A percentile compares a stretch with the other conserved stretches of the same genome.
phyloP scores from a whole-genome alignment of 352 stramenopile species.

The Phytophthora sansomeana region DNA sequence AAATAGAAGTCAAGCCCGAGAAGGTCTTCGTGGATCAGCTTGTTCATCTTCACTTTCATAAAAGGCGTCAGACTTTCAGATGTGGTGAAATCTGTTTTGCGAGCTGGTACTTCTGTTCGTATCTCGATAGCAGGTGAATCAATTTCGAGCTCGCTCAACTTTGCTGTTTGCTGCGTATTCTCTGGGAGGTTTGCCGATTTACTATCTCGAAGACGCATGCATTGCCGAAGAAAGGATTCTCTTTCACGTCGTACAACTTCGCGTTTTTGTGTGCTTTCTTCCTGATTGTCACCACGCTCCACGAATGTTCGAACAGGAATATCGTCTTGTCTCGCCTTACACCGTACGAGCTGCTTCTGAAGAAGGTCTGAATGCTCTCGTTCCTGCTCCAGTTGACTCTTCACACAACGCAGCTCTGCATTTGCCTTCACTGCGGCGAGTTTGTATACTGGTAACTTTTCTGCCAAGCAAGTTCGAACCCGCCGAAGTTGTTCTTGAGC shows the following conservation, averaged over 20 bases:
- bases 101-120: neutral
- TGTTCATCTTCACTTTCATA: neutral
- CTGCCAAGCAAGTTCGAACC: constrained; percentile 20
- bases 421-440: constrained; percentile 46
- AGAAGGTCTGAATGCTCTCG: constrained; percentile 39
- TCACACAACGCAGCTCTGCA: constrained; percentile 46
- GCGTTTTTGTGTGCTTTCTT: constrained; percentile 7
- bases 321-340: constrained; percentile 34
- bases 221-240: constrained; percentile 33
- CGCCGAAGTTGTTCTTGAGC: constrained; percentile 18
- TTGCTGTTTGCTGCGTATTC: neutral
- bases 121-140: neutral
- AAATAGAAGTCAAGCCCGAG: constrained; percentile 6
- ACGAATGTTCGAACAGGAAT: constrained; percentile 16
- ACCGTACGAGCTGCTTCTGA: constrained; percentile 36
- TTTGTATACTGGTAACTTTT: constrained; percentile 41
- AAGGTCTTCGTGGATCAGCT: constrained; percentile 14
- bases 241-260: constrained; percentile 11
- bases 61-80: neutral
- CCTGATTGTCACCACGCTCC: constrained; percentile 18
- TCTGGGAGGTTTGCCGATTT: neutral
- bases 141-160: neutral
- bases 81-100: neutral
- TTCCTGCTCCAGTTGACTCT: constrained; percentile 51
- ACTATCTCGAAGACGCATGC: neutral